phyloP scores from a whole-genome alignment of 73 alveolate species.

The Blepharisma japonicum region DNA sequence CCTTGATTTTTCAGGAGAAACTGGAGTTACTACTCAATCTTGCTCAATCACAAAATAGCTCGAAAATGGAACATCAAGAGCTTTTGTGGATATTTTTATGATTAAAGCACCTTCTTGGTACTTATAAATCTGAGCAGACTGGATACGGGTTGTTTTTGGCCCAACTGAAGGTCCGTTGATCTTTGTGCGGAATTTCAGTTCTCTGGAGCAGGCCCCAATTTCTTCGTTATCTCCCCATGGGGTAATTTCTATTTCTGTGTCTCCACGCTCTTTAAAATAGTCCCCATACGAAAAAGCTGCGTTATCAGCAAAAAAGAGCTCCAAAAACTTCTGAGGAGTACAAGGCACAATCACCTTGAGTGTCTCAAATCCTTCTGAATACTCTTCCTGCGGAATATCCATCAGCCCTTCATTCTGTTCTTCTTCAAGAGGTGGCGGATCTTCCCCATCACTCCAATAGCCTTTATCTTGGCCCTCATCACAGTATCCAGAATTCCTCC shows the following conservation, averaged over 20 bases:
- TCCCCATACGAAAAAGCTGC: slow-evolving; percentile 4
- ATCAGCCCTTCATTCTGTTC: slow-evolving; percentile 26
- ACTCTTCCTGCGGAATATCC: slow-evolving; percentile 7
- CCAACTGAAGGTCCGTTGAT: slow-evolving; percentile 27
- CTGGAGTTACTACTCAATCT: slow-evolving; percentile 8
- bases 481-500: slow-evolving; percentile 55
- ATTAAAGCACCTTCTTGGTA: slow-evolving; percentile 2
- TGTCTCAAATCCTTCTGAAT: slow-evolving; percentile 8
- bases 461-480: slow-evolving; percentile 33
- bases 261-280: background rate
- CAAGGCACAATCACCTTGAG: slow-evolving; percentile 21
- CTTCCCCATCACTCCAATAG: slow-evolving; percentile 42
- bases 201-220: slow-evolving; percentile 21
- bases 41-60: slow-evolving; percentile 29
- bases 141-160: slow-evolving; percentile 27
- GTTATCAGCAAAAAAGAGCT: slow-evolving; percentile 17
- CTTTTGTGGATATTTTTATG: slow-evolving; percentile 16
- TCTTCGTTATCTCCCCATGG: slow-evolving; percentile 26
- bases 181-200: slow-evolving; percentile 22
- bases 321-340: slow-evolving; percentile 25
- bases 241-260: slow-evolving; percentile 27
- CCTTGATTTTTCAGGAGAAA: slow-evolving; percentile 6
- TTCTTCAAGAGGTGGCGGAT: slow-evolving; percentile 26
- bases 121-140: slow-evolving; percentile 9
- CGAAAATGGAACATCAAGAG: slow-evolving; percentile 30